Evolutionary conservation across 768 basidiomycete species (phyloP), one percentile per base, ranked within the genome.

Genomic region (Leccinellum rugosiceps): DNA sequence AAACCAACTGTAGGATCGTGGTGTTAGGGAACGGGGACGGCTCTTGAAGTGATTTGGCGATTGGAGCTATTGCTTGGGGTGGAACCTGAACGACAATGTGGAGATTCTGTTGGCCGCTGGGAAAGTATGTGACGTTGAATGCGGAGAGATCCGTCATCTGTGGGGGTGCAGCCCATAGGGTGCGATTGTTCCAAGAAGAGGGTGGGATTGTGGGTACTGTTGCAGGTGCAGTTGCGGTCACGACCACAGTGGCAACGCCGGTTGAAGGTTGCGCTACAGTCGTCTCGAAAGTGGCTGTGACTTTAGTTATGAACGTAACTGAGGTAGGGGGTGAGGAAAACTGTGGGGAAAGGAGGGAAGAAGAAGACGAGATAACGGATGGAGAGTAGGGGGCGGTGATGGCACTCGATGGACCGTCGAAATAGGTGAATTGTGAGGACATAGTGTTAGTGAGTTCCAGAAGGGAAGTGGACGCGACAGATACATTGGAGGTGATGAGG

Each of bases 1-100:
- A 92, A 58, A 83, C 72, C 21, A 92, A 74, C 59, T 87, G 86
- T 11, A 92, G 68, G 52, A 80, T 72, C 0, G 85, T 70, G 67
- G 50, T 64, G 75, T 70, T 50, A 65, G 63, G 68, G 67, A n/a
- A 38, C 70, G 9, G 17, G 45, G 26, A 8, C 32, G 38, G 13
- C 19, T 31, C 45, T 63, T 57, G 58, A 59, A 61, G 58, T 45
- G 44, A 51, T 46, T 49, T 66, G 46, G 26, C 58, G 31, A 31
- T 58, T 43, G 64, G 58, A 2, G 67, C 68, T 26, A 73, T 72
- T 10, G 75, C 74, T 46, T 62, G 55, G 21, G 72, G 64, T 0
- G 81, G 82, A 32, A 83, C 76, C 19, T 77, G 78, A 17, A 76
- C 66, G 46, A 88, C 77, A 60, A 90, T 72, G 52, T 75, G 74